phyloP scores from a whole-genome alignment of 495 filamentous ascomycete genomes.

The Daldinia caldariorum region DNA sequence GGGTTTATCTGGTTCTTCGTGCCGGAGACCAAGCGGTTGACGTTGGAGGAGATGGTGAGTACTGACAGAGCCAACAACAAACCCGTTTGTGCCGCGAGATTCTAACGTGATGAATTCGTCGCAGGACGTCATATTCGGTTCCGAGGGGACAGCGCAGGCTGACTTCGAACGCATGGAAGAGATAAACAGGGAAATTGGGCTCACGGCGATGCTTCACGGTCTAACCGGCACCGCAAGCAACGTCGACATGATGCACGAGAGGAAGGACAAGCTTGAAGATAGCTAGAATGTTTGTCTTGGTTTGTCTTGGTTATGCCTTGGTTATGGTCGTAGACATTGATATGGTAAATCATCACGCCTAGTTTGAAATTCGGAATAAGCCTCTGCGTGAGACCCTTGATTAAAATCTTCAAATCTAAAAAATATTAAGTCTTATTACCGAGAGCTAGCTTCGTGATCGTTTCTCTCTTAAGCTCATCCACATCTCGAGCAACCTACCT shows the following conservation, averaged over 20 bases:
- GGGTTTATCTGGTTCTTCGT: conserved; percentile 80
- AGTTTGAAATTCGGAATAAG: too few species aligned
- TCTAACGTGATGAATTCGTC: conserved; percentile 48
- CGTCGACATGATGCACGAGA: conserved; percentile 30
- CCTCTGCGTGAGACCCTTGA: too few species aligned
- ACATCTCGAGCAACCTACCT: too few species aligned
- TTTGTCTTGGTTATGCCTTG: too few species aligned
- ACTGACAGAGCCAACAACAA: background rate
- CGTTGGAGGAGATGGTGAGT: conserved; percentile 66
- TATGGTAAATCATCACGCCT: too few species aligned
- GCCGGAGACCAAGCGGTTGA: conserved; percentile 76
- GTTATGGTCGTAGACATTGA: too few species aligned
- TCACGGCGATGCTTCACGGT: conserved; percentile 55
- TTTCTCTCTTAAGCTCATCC: too few species aligned
- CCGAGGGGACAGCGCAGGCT: conserved; percentile 72
- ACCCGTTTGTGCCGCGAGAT: background rate
- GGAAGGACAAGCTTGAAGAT: conserved; percentile 41
- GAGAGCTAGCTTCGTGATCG: too few species aligned
- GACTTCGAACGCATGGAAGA: conserved; percentile 77
- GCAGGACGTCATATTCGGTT: conserved; percentile 79
- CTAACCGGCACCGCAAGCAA: conserved; percentile 34
- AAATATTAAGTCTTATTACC: too few species aligned
- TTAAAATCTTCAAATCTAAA: too few species aligned
- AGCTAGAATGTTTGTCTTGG: conserved; percentile 18
- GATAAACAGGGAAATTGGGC: conserved; percentile 76